Base-by-base conservation (phyloP, 768 basidiomycete genomes). In the Pleurotus citrinopileatus region DNA sequence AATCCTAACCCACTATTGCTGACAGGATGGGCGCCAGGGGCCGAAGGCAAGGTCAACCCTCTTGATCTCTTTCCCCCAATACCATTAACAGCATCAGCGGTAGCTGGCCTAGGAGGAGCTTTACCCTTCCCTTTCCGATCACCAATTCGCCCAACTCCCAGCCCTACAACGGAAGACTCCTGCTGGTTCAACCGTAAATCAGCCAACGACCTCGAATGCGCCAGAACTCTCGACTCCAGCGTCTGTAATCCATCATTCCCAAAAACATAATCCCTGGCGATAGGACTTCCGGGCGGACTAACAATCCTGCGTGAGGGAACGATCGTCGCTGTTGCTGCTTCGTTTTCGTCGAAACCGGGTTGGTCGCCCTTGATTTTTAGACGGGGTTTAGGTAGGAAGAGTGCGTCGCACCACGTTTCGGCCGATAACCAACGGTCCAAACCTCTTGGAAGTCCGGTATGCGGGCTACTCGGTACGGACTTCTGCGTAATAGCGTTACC, bases 381-480 rank as follows among this genome's bases (percentile, higher is more conserved):
- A 47, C 88, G 75, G 10, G 90, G 90, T 1, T 87, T 80, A 2
- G 90, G 90, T 53, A 91, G 85, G 22, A 91, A 66, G 7, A 91
- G 61, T 0, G 88, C 89, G 58, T 91, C 88, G 67, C 89, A 92
- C 87, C 89, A 90, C 15, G 85, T 83, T 68, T 91, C 87, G 0
- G 87, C 80, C 2, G 83, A 80, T 1, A 90, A 61, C 87, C 86
- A 90, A 4, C 83, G 73, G 26, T 87, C 83, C 57, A 74, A 80
- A 10, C 72, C 72, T 60, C 75, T 82, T 22, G 70, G 58, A 37
- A 65, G 19, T 57, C 15, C 52, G 40, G 44, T 59, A 44, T 54
- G 54, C 1, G 52, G 56, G n/a, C 59, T 60, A 25, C 61, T 37
- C 57, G 60, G 34, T 20, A 51, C 48, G 7, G 48, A 51, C 9